Conservation (phyloP, 2,329 filamentous ascomycete genomes). For the Nemania sp. region DNA sequence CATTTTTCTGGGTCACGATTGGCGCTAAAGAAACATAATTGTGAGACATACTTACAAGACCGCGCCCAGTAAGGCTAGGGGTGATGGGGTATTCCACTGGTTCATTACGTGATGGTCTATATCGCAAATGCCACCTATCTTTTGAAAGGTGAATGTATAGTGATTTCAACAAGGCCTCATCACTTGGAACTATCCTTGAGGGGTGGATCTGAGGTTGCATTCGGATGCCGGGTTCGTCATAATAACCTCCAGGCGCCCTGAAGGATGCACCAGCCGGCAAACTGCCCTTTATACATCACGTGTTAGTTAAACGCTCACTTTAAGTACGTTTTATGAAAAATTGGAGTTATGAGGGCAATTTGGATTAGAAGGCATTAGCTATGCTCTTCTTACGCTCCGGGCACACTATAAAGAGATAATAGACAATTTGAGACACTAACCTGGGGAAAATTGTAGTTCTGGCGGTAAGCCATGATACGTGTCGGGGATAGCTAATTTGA, state of each 20-base stretch:
- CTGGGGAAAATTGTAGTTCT: neutral
- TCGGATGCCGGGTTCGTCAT: conserved; percentile 3
- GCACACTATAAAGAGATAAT: neutral
- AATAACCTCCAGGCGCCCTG: neutral
- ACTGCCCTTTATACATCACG: neutral
- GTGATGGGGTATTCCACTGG: conserved; percentile 11
- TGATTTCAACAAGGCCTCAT: conserved; percentile 25
- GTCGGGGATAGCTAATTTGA: neutral
- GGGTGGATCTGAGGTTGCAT: conserved; percentile 13
- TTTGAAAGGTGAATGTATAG: conserved; percentile 6
- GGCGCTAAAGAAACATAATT: neutral
- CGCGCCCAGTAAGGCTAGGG: conserved; percentile 7
- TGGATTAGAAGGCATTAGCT: neutral
- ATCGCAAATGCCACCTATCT: conserved; percentile 2
- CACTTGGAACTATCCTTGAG: conserved; percentile 1
- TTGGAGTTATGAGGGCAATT: neutral
- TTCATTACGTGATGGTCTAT: neutral
- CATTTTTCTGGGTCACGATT: neutral
- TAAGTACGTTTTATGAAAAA: neutral
- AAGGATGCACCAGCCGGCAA: neutral
- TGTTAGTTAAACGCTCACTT: conserved; percentile 2
- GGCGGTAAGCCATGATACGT: neutral
- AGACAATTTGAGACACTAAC: neutral
- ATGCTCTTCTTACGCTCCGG: neutral
- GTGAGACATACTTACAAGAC: conserved; percentile 9